Conservation (phyloP, 1,284 basidiomycete genomes). For the Hemileia vastatrix region DNA sequence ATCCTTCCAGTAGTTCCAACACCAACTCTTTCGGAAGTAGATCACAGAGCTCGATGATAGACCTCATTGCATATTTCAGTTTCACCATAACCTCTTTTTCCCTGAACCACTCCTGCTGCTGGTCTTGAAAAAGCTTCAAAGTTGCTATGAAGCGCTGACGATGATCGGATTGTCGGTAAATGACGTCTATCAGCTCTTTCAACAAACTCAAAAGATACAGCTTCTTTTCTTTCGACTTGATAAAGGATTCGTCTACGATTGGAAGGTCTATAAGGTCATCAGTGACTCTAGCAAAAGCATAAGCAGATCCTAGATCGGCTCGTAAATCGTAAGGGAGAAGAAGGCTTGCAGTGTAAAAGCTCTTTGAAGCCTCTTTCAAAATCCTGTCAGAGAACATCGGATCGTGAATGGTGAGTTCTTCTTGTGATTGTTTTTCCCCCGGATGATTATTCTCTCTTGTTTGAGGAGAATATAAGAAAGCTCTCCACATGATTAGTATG, state of each 20-base stretch:
- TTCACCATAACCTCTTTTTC: background rate
- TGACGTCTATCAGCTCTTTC: slow-evolving; percentile 21
- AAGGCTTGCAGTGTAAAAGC: slow-evolving; percentile 32
- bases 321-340: slow-evolving; percentile 38
- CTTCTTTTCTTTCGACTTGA: slow-evolving; percentile 24
- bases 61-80: background rate
- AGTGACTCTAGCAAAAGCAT: slow-evolving; percentile 35
- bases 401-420: slow-evolving; percentile 23
- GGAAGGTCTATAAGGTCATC: slow-evolving; percentile 33
- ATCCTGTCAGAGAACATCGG: slow-evolving; percentile 24
- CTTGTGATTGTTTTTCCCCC: background rate
- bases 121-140: background rate
- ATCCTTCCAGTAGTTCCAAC: slow-evolving; percentile 36
- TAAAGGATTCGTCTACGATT: slow-evolving; percentile 15
- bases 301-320: slow-evolving; percentile 33
- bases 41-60: slow-evolving; percentile 27
- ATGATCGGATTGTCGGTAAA: slow-evolving; percentile 17
- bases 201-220: slow-evolving; percentile 25
- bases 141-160: too few species aligned
- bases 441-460: slow-evolving; percentile 1
- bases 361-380: slow-evolving; percentile 30
- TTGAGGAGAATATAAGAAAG: slow-evolving; percentile 25
- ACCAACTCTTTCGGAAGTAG: slow-evolving; percentile 32
- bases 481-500: slow-evolving; percentile 29
- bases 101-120: background rate